Evolutionary conservation across 345 rosid species (phyloP), one percentile per base, ranked within the genome.

Genomic region (Camelina hispida): DNA sequence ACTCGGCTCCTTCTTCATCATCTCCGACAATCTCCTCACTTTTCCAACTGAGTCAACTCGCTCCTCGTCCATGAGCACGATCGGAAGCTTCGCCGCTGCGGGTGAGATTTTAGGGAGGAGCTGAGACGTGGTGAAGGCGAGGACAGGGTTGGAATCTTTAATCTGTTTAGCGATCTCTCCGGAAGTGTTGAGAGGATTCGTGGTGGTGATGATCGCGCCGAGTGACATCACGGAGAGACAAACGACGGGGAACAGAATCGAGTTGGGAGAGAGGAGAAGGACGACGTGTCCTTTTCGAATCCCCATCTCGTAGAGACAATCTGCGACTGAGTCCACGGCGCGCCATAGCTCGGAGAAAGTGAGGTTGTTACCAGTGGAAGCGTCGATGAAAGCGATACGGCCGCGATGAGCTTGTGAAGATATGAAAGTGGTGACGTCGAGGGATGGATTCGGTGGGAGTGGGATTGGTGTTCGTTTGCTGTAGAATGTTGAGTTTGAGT

Each of bases 141-240:
- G 84, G 5, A 83, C 84, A 0, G 97, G 93, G 10, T 81, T 83
- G 1, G 97, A 93, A 52, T 93, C 91, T 2, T 80, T 80, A 16
- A 87, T 85, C 81, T 93, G 98, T 62, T 86, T 87, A 42, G 90
- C 81, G 78, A 93, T 89, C 76, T 93, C 98, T 5, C 8, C 17
- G 9, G 89, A 40, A 38, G 97, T 94, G 85, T 91, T 94, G 77
- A 94, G 98, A 50, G 98, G 97, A 17, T 94, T 94, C 50, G 95
- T 86, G 74, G 98, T 91, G 77, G 96, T 94, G 82, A 94, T 88
- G 28, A 94, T 62, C 25, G 98, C 97, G 58, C 97, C 98, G 32
- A 94, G 84, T 2, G 96, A 94, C 96, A 94, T 86, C 15, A 91
- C 96, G 65, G 98, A 86, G 82, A 91, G 96, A 63, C 93, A 91